A percentile compares a stretch with the other conserved stretches of the same genome.
Evolutionary conservation across 768 basidiomycete species (phyloP).

Genomic region (Cystobasidium ongulense): DNA sequence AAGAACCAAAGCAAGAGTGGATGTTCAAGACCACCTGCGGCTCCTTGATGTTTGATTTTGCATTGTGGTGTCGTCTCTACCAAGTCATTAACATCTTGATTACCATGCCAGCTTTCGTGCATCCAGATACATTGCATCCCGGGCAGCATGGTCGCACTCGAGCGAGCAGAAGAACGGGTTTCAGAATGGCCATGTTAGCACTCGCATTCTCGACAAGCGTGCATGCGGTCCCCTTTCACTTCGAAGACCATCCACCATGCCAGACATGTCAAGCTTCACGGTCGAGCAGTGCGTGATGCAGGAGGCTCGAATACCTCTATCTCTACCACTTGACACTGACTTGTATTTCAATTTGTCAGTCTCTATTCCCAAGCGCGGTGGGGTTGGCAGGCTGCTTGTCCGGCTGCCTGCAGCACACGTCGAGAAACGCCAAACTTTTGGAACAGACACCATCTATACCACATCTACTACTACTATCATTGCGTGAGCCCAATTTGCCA

Average conservation of each 20-base stretch:
- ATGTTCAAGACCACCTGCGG: background rate
- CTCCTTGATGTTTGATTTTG: no score
- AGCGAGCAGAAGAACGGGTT: no score
- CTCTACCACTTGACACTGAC: no score
- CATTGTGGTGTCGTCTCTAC: no score
- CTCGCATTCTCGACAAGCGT: background rate
- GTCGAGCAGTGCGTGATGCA: background rate
- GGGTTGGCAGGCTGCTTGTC: background rate
- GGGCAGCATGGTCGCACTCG: no score
- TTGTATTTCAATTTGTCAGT: background rate
- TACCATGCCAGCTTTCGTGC: no score
- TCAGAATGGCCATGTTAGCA: background rate
- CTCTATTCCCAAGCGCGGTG: background rate
- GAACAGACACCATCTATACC: constrained; percentile 13
- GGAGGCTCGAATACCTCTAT: no score
- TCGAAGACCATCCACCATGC: background rate
- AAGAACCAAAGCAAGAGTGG: background rate
- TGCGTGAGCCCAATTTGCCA: background rate
- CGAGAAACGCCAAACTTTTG: background rate
- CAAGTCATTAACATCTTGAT: no score
- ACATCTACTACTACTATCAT: background rate
- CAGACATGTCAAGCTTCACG: background rate
- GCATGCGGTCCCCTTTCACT: background rate
- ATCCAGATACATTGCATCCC: no score
- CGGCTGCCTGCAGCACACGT: background rate